Evolutionary conservation across 805 yeast species (phyloP).

Genomic region (Sugiyamaella boreocaroliniensis): DNA sequence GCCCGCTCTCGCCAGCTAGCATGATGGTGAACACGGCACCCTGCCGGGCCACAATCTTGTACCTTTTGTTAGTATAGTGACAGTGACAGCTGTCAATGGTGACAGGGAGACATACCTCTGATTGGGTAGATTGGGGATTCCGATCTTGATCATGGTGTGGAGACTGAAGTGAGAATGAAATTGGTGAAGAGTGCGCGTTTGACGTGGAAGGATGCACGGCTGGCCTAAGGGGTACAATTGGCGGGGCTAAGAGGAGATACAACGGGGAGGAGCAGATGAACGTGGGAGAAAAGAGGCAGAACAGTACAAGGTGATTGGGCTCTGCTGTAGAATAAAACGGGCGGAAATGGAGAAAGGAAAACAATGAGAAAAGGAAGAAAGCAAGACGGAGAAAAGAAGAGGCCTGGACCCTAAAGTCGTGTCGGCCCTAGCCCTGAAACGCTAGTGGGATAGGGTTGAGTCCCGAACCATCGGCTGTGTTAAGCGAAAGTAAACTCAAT

Average conservation of each 20-base stretch:
- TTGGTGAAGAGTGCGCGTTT: background rate
- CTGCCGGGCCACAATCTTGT: conserved; percentile 34
- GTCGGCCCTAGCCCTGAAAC: too few species aligned
- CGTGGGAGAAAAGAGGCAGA: too few species aligned
- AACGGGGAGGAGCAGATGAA: too few species aligned
- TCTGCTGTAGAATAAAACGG: background rate
- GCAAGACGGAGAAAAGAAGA: background rate
- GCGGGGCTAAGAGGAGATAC: too few species aligned
- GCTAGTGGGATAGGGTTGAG: too few species aligned
- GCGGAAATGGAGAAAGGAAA: too few species aligned
- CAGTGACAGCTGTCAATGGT: too few species aligned
- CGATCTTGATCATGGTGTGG: conserved; percentile 15
- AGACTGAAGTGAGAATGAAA: background rate
- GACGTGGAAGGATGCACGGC: background rate
- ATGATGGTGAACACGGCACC: conserved; percentile 76
- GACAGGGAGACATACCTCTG: conserved; percentile 21
- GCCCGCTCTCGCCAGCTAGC: conserved; percentile 82
- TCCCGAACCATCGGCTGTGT: too few species aligned
- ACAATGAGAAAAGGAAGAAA: too few species aligned
- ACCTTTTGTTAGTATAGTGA: conserved; percentile 17
- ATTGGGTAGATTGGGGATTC: conserved; percentile 26
- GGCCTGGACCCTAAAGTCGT: too few species aligned
- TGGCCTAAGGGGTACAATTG: background rate
- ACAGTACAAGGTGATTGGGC: background rate
- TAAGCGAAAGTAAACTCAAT: too few species aligned